Conservation (phyloP, 169 alveolate genomes). For the Cryptosporidium andersoni region DNA sequence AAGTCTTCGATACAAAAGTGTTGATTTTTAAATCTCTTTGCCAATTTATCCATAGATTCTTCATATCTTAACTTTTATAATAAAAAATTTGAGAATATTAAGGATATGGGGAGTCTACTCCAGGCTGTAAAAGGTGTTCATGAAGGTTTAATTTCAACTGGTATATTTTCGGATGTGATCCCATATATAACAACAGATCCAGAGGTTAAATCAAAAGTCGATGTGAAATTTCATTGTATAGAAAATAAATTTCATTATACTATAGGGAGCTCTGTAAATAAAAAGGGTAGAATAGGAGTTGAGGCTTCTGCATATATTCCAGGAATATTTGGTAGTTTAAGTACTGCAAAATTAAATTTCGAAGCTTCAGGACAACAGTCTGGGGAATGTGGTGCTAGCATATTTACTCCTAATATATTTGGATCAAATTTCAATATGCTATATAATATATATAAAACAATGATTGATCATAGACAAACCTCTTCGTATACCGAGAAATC, state of each 20-base stretch:
- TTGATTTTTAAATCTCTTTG: too few relatives aligned
- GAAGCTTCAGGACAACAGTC: conserved; percentile 44
- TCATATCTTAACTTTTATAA: background rate
- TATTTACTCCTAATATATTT: conserved; percentile 48
- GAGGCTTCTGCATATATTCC: conserved; percentile 68
- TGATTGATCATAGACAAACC: conserved; percentile 10
- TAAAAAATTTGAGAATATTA: conserved; percentile 3
- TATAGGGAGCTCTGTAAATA: conserved; percentile 56
- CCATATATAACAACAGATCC: conserved; percentile 5
- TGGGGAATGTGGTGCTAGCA: conserved; percentile 14
- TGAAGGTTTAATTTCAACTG: conserved; percentile 6
- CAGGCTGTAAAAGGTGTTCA: conserved; percentile 4
- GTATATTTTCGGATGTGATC: conserved; percentile 33
- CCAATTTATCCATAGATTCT: background rate
- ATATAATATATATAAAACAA: conserved; percentile 21
- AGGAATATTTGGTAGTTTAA: conserved; percentile 46
- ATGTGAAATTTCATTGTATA: conserved; percentile 5
- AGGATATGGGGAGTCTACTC: background rate
- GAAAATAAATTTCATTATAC: conserved; percentile 17
- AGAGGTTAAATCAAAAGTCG: conserved; percentile 10
- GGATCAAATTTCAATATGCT: conserved; percentile 35
- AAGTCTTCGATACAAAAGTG: too few relatives aligned
- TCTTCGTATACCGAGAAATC: conserved; percentile 27
- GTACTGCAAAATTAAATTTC: conserved; percentile 31
- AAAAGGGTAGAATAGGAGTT: conserved; percentile 43